Base-by-base conservation (phyloP, 2,329 filamentous ascomycete genomes). In the Penicillium sp. region DNA sequence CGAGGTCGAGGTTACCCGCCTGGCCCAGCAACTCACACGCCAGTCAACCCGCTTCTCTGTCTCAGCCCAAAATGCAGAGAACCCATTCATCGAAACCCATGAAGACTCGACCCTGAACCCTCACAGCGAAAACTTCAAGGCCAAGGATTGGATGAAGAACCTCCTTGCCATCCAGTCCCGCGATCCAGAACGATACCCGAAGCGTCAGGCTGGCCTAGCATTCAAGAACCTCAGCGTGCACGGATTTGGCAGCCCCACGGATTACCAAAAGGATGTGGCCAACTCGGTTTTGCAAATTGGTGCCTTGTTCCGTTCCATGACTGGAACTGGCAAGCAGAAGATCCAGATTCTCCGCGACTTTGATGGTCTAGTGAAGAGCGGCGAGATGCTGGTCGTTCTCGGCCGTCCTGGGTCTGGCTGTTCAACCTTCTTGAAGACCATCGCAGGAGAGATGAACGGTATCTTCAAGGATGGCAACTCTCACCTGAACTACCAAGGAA, bases 361-460 rank as follows among this genome's bases (percentile, higher is more conserved):
- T 52, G 78, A 86, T 57, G 84, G 84, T 4, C 55, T 85, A 3
- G 65, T 87, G 13, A 72, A 71, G 44, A 73, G 70, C 45, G 78
- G 78, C 32, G 78, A 81, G 66, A 78, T 81, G 73, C 67, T 80
- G 45, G 70, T 80, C 10, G 78, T 81, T 2, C 70, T 81, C 0
- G 78, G 78, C 3, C 71, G 71, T 43, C 74, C 74, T 7, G 74
- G 74, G 44, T 52, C 68, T 50, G 72, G 72, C 50, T 95, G 89
- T 68, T 88, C 85, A n/a, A 94, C 88, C 2, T 83, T 94, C 57
- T 74, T 95, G 56, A 94, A 94, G 75, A 88, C 87, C 0, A 79
- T 94, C 56, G 80, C 87, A 6, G 88, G 88, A 56, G 87, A 94
- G 68, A 87, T 85, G 53, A 85, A 89, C 57, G 88, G 88, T 54